Base-by-base conservation (phyloP, 441 rosid genomes). In the Gossypium schwendimanii region DNA sequence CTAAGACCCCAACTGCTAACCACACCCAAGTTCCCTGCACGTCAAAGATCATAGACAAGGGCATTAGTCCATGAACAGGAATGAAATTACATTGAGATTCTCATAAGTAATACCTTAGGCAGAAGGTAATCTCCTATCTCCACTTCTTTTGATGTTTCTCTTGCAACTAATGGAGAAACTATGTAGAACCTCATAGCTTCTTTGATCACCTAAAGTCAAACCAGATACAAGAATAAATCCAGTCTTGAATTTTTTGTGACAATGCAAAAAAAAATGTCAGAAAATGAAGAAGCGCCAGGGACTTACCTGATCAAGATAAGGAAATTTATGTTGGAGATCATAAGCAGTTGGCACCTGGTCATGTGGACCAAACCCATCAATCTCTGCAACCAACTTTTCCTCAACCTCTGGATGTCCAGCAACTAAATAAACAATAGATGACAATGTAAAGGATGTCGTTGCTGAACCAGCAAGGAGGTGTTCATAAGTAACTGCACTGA, bases 401-500 rank as follows among this genome's bases (percentile, higher is more conserved):
- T 92, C 97, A 21, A 89, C 96, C 66, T 89, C 87, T 0, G 77
- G 66, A 80, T 94, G 96, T 73, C 85, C 88, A 23, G 97, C 81
- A 54, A 91, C 89, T 50, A 91, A 80, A 84, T 92, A 92, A 2
- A 94, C 78, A 75, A 81, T 69, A 4, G 66, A 61, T 15, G 99
- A 91, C 70, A 92, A 62, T 0, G 99, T 92, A 76, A 94, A 94
- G 8, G 94, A 63, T 17, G 97, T 92, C 6, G 97, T 94, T 8
- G 91, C 88, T 15, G 98, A 94, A 26, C 98, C 97, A 31, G 98
- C 97, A 67, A 94, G 93, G 69, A 94, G 89, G 69, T 92, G 98
- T 79, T 92, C 97, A 33, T 92, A 94, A 63, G 97, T 88, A 75
- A 88, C 89, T 11, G 97, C 97, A 23, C 97, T 91, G 0, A 92